Conservation (phyloP, 768 basidiomycete species). For the Baorangia bicolor region DNA sequence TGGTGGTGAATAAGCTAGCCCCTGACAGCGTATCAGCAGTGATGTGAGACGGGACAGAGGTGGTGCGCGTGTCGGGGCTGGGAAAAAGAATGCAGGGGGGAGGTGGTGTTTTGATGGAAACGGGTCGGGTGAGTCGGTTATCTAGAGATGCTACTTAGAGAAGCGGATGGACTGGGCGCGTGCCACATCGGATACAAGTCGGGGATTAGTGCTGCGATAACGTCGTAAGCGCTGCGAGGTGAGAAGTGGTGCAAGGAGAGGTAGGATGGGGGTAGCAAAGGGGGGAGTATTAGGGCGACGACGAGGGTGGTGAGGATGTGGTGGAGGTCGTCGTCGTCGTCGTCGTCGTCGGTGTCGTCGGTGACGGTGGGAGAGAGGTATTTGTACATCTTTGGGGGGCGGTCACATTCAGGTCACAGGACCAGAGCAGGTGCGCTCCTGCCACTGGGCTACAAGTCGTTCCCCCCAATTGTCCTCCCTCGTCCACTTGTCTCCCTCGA, state of each 20-base stretch:
- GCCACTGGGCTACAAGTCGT: constrained; percentile 17
- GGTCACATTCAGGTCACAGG: constrained; percentile 34
- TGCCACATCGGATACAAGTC: neutral
- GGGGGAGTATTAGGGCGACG: neutral
- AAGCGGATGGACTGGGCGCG: too few species aligned
- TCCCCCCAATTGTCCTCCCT: constrained; percentile 30
- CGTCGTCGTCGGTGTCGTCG: neutral
- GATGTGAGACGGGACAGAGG: neutral
- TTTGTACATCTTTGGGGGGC: constrained; percentile 34
- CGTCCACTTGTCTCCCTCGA: constrained; percentile 12
- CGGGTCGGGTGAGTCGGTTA: constrained; percentile 2
- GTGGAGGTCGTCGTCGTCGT: too few species aligned
- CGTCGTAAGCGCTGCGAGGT: neutral
- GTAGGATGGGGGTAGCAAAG: neutral
- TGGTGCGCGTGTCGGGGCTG: neutral
- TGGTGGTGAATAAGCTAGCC: too few species aligned
- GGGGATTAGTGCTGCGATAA: constrained; percentile 12
- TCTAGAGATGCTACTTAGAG: neutral
- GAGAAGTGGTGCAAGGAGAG: neutral
- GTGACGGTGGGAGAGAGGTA: constrained; percentile 5
- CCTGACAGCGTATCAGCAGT: neutral
- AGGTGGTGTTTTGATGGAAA: constrained; percentile 7
- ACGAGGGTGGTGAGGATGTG: neutral
- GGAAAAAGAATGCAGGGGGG: constrained; percentile 11
- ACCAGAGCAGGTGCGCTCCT: constrained; percentile 24